phyloP scores from a whole-genome alignment of 73 alveolate species.

The Strombidium stylifer region DNA sequence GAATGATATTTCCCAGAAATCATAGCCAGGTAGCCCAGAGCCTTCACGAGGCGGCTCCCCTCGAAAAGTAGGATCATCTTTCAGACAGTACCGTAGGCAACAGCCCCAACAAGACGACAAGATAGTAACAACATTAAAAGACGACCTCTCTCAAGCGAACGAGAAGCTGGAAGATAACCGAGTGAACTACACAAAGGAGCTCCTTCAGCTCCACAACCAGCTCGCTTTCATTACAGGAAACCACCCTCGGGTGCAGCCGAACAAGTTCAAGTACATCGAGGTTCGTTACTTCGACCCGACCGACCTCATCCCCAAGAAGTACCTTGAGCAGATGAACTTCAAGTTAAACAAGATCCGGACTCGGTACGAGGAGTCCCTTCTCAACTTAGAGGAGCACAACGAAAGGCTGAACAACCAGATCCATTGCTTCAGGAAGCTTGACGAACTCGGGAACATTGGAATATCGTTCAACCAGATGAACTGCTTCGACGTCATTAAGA shows the following conservation, averaged over 20 bases:
- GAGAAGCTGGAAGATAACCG: no score
- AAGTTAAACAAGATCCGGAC: slow-evolving; percentile 34
- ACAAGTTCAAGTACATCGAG: slow-evolving; percentile 54
- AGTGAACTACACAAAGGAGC: no score
- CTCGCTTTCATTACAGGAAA: no score
- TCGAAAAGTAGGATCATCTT: no score
- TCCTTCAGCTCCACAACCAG: no score
- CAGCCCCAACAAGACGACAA: no score
- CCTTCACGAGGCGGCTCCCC: no score
- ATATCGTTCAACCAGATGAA: slow-evolving; percentile 39
- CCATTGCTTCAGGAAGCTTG: neutral
- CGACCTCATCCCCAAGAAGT: slow-evolving; percentile 32
- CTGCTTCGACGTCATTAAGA: slow-evolving; percentile 40
- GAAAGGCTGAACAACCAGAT: slow-evolving; percentile 8
- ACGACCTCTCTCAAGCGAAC: no score
- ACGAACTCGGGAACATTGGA: slow-evolving; percentile 37
- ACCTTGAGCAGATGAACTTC: slow-evolving; percentile 19
- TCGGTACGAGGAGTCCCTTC: slow-evolving; percentile 11
- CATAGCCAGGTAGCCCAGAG: no score
- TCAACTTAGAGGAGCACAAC: slow-evolving; percentile 8
- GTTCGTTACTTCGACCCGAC: slow-evolving; percentile 43
- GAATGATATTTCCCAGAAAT: no score
- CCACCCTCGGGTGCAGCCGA: slow-evolving; percentile 18
- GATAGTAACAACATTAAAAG: no score
- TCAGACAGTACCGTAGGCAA: no score